Evolutionary conservation across 768 basidiomycete species (phyloP).

Genomic region (Dioszegia crocea): DNA sequence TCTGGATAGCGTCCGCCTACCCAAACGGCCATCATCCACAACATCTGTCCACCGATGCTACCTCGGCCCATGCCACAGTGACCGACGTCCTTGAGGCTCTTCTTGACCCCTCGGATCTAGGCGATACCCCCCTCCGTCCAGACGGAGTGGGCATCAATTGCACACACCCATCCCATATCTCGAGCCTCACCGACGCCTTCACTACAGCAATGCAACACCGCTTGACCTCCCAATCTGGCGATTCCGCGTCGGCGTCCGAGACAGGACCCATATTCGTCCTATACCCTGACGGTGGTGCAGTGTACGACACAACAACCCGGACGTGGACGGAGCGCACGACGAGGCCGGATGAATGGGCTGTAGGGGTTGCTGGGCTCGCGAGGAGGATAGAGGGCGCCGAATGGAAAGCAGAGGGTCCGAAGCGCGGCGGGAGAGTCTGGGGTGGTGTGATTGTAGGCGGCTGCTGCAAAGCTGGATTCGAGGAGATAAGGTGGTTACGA

Average conservation of each 20-base stretch:
- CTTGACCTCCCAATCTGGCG: constrained; percentile 8
- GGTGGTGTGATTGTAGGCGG: constrained; percentile 62
- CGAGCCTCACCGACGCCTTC: constrained; percentile 52
- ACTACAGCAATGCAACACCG: constrained; percentile 11
- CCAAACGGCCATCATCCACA: constrained; percentile 49
- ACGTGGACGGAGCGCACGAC: constrained; percentile 51
- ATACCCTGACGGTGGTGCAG: constrained; percentile 67
- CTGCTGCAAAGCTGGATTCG: constrained; percentile 63
- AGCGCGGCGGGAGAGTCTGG: constrained; percentile 52
- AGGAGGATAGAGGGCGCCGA: constrained; percentile 50
- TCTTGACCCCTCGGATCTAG: neutral
- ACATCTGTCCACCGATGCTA: neutral
- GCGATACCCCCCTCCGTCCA: constrained; percentile 47
- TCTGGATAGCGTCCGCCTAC: constrained; percentile 71
- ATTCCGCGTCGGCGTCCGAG: neutral
- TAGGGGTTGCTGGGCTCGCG: constrained; percentile 20
- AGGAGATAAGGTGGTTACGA: constrained; percentile 54
- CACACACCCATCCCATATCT: constrained; percentile 56
- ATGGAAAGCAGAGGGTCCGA: neutral
- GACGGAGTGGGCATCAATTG: constrained; percentile 72
- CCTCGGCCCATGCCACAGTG: neutral
- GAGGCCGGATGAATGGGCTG: constrained; percentile 30
- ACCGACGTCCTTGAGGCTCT: constrained; percentile 14
- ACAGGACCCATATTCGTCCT: constrained; percentile 54
- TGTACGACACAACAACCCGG: constrained; percentile 55